These are phyloP conservation scores for Trametes elegans DNA, from an alignment of 768 basidiomycete genomes.

Conservation along the genomic window DNA sequence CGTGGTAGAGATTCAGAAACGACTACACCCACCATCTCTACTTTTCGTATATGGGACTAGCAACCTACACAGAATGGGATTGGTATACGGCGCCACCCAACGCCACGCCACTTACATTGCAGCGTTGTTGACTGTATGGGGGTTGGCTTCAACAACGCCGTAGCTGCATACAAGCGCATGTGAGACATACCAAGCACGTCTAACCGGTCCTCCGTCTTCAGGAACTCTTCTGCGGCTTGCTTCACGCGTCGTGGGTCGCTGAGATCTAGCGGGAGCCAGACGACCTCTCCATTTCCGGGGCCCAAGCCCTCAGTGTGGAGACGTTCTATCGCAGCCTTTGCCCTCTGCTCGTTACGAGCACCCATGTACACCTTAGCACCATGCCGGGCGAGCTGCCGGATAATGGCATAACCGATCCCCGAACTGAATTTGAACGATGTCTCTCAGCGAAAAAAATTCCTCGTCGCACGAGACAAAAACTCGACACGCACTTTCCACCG, in stretches of 20 bases:
- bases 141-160: background rate
- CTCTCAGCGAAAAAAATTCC: background rate
- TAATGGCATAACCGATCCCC: slow-evolving; percentile 51
- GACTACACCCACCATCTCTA: slow-evolving; percentile 6
- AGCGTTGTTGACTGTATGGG: slow-evolving; percentile 53
- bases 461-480: too few relatives aligned
- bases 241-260: slow-evolving; percentile 46
- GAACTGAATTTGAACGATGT: slow-evolving; percentile 29
- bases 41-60: slow-evolving; percentile 20
- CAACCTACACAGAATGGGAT: too few relatives aligned
- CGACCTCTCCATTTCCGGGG: slow-evolving; percentile 44
- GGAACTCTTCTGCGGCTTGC: slow-evolving; percentile 46
- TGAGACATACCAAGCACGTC: slow-evolving; percentile 51
- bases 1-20: too few relatives aligned
- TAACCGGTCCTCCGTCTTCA: slow-evolving; percentile 47
- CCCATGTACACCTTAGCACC: slow-evolving; percentile 63
- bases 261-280: slow-evolving; percentile 53
- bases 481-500: slow-evolving; percentile 47
- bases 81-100: too few relatives aligned
- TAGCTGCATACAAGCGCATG: background rate
- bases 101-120: slow-evolving; percentile 41
- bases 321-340: slow-evolving; percentile 44
- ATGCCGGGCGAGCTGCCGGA: slow-evolving; percentile 47
- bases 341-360: slow-evolving; percentile 46
- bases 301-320: slow-evolving; percentile 44